Evolutionary conservation across 345 rosid species (phyloP), one percentile per base, ranked within the genome.

Genomic region (Pistacia integerrima): DNA sequence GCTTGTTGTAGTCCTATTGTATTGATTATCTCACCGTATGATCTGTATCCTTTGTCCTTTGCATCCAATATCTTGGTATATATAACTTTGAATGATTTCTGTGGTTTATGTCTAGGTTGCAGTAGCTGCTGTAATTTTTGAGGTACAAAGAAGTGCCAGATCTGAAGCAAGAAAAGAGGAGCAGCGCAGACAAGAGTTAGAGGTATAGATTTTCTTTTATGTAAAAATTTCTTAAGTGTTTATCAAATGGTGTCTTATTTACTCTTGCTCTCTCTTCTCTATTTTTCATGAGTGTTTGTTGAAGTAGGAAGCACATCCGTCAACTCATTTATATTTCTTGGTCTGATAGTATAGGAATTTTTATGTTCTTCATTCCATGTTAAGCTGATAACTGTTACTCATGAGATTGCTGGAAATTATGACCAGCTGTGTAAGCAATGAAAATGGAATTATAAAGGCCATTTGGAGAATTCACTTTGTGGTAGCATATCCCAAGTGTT

Each of bases 91-190:
- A 59, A 61, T 12, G 13, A 33, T 74, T 17, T 25, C 30, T 4
- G 17, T 14, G 72, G 16, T 38, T 16, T 67, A 12, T 68, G 62
- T 78, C 49, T 80, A 90, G 97, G 97, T 94, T 79, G 97, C 97
- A 46, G 98, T 91, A 66, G 92, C 79, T 48, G 97, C 91, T 63
- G 83, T 94, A 28, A 83, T 91, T 70, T 90, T 86, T 51, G 94
- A 91, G 84, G 93, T 90, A 75, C 96, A 91, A 75, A 87, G 98
- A 89, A 94, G 85, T 80, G 80, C 97, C 35, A 81, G 89, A 86
- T 87, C 94, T 33, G 98, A 94, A 85, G 97, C 92, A 18, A 82
- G 88, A 83, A 94, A 92, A 75, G 97, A 92, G 88, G 94, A 90
- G 73, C 73, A 77, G 73, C 87, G 87, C 61, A 92, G 73, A 69